A percentile compares a stretch with the other conserved stretches of the same genome.
These are phyloP conservation scores for Fomitopsis schrenkii DNA, from an alignment of 1,284 basidiomycete genomes.

Conservation along the genomic window DNA sequence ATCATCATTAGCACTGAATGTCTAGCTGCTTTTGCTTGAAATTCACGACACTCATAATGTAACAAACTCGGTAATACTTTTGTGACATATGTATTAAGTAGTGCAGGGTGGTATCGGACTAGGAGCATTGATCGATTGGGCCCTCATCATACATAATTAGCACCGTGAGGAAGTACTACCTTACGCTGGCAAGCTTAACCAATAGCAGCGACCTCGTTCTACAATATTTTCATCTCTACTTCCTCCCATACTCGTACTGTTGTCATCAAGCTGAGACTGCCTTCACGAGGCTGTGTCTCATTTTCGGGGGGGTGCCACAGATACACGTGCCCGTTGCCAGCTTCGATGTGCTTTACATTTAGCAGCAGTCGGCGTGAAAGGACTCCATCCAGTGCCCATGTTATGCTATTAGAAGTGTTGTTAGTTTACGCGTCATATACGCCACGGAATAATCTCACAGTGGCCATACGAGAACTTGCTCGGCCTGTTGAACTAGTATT, in stretches of 20 bases:
- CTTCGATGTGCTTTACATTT: neutral
- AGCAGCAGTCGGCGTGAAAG: neutral
- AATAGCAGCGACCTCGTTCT: neutral
- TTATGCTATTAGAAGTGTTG: neutral
- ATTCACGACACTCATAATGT: too few relatives aligned
- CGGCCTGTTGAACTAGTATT: neutral
- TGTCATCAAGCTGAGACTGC: neutral
- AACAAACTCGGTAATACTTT: too few relatives aligned
- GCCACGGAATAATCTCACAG: neutral
- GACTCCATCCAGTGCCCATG: neutral
- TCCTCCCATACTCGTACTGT: neutral
- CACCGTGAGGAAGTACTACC: too few relatives aligned
- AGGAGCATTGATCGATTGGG: too few relatives aligned
- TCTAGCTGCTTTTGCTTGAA: too few relatives aligned
- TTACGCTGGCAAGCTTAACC: too few relatives aligned
- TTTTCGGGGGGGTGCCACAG: neutral
- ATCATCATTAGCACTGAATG: too few relatives aligned
- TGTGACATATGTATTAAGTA: too few relatives aligned
- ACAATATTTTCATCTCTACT: neutral
- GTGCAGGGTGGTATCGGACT: too few relatives aligned
- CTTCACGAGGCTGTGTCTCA: neutral
- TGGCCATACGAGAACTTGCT: neutral
- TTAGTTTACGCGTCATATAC: neutral
- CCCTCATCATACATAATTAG: too few relatives aligned
- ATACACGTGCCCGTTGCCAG: neutral